These are phyloP conservation scores for Tylopilus plumbeoviolaceoides DNA, from an alignment of 768 basidiomycete genomes.

Conservation along the genomic window DNA sequence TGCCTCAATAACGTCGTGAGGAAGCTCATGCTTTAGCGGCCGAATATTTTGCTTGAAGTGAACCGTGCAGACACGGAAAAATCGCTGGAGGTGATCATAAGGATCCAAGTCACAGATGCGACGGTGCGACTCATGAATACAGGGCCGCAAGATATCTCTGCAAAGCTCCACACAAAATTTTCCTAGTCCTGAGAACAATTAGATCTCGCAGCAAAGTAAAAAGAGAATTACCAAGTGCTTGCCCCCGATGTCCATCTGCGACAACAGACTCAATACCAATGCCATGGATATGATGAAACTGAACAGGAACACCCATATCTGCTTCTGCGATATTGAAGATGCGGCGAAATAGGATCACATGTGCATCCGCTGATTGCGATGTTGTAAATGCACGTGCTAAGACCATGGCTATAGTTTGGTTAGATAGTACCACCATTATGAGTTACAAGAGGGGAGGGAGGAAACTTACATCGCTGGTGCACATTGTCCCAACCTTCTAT, in stretches of 20 bases:
- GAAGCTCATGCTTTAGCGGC: too few species aligned
- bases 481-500: too few species aligned
- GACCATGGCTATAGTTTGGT: conserved; percentile 1
- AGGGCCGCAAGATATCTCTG: not conserved
- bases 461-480: too few species aligned
- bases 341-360: conserved; percentile 17
- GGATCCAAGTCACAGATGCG: too few species aligned
- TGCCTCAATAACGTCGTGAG: too few species aligned
- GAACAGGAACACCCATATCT: not conserved
- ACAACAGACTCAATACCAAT: conserved; percentile 2
- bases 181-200: not conserved
- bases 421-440: too few species aligned
- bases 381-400: conserved; percentile 23
- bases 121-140: not conserved
- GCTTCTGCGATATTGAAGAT: conserved; percentile 15
- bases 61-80: too few species aligned
- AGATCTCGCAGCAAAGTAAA: too few species aligned
- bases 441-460: too few species aligned
- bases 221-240: not conserved
- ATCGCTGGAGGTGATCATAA: too few species aligned
- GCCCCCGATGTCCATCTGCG: conserved; percentile 5
- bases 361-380: conserved; percentile 24
- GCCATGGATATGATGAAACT: not conserved
- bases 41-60: too few species aligned
- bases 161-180: conserved; percentile 6